Percentiles rank a stretch among this genome's conserved stretches.
Conservation (phyloP, 768 basidiomycete species). For the Termitomyces sp. region DNA sequence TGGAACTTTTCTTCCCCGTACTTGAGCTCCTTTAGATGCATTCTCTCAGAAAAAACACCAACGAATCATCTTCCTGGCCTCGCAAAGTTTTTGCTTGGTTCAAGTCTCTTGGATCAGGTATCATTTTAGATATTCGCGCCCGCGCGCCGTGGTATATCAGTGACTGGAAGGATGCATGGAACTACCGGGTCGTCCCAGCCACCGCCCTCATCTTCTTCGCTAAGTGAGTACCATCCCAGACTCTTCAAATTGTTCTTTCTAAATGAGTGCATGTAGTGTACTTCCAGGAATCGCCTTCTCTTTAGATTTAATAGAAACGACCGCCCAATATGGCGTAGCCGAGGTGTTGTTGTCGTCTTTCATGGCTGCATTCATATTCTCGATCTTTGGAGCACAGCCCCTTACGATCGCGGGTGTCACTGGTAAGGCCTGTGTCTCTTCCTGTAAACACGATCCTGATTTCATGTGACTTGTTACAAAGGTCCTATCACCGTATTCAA, state of each 20-base stretch:
- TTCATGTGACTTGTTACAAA: constrained; percentile 19
- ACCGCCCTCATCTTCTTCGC: constrained; percentile 85
- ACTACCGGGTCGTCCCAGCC: constrained; percentile 86
- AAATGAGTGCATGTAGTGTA: constrained; percentile 42
- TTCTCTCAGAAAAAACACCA: neutral
- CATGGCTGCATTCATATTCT: constrained; percentile 87
- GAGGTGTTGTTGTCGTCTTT: constrained; percentile 84
- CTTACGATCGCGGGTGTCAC: constrained; percentile 91
- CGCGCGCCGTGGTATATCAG: constrained; percentile 77
- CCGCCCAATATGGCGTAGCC: constrained; percentile 83
- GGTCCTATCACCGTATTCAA: constrained; percentile 94
- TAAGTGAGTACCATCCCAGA: constrained; percentile 48
- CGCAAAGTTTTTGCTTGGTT: constrained; percentile 21
- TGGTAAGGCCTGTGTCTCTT: constrained; percentile 35
- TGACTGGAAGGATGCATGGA: constrained; percentile 92
- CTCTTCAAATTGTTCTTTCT: neutral
- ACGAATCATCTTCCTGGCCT: neutral
- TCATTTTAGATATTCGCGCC: constrained; percentile 64
- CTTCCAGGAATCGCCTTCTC: constrained; percentile 91
- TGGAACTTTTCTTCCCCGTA: too few relatives aligned
- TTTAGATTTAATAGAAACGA: constrained; percentile 88
- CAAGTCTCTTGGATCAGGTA: constrained; percentile 51
- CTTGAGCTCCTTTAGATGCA: neutral
- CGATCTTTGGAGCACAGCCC: constrained; percentile 86
- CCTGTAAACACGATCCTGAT: neutral